These are phyloP conservation scores for Telfairia occidentalis DNA, from an alignment of 331 rosid species.

Conservation along the genomic window DNA sequence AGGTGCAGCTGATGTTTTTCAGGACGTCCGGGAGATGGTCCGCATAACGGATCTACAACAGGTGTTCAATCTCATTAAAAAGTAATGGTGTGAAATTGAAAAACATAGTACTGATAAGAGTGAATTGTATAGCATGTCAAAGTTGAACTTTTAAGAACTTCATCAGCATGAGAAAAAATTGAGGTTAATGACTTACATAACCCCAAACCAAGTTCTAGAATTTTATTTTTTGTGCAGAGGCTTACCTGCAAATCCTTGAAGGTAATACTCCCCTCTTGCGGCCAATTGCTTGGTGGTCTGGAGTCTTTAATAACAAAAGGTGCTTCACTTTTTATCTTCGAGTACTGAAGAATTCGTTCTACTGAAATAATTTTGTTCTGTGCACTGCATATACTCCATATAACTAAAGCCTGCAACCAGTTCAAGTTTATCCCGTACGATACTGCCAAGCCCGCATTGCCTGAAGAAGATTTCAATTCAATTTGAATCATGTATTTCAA, in stretches of 20 bases:
- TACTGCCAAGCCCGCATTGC: slow-evolving; percentile 93
- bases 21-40: slow-evolving; percentile 81
- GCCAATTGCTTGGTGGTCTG: slow-evolving; percentile 81
- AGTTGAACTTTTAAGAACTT: not conserved
- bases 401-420: slow-evolving; percentile 66
- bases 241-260: slow-evolving; percentile 62
- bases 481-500: not conserved
- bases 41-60: slow-evolving; percentile 71
- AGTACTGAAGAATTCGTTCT: slow-evolving; percentile 81
- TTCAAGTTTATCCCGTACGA: slow-evolving; percentile 89
- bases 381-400: slow-evolving; percentile 90
- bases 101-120: not conserved
- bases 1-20: slow-evolving; percentile 69
- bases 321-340: slow-evolving; percentile 63
- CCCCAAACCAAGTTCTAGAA: not conserved
- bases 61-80: not conserved
- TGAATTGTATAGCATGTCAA: not conserved
- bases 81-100: not conserved
- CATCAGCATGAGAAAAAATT: not conserved
- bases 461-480: slow-evolving; percentile 28
- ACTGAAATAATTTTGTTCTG: slow-evolving; percentile 94
- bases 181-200: not conserved
- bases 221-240: not conserved
- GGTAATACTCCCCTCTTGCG: slow-evolving; percentile 64
- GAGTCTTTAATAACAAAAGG: slow-evolving; percentile 54